Base-by-base conservation (phyloP, 1,284 basidiomycete species). In the Fomitopsis palustris region DNA sequence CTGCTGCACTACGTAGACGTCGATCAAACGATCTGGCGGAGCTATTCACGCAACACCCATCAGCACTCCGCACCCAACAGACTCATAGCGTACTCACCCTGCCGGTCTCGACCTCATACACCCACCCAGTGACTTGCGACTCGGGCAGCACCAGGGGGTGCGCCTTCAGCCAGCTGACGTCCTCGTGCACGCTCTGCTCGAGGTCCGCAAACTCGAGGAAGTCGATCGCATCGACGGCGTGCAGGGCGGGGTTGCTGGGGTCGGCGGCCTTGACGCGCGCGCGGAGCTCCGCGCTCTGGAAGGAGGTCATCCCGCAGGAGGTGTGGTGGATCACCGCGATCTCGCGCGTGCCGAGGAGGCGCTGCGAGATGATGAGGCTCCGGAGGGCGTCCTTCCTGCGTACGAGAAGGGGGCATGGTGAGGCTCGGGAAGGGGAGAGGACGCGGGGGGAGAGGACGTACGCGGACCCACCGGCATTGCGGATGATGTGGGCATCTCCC, bases 401-500 rank as follows among this genome's bases (percentile, higher is more conserved):
- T 25, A 54, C 57, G 45, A 60, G 47, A 19, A 53, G 35, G 14
- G 14, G 53, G 43, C 47, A 49, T n/a, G 52, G 53, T 23, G 14
- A 42, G 47, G 9, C n/a, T 21, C 45, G 12, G 49, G 31, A 7
- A 23, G 3, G 19, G 14, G 7, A 17, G 29, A 45, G 17, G 2
- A n/a, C n/a, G 51, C 37, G 14, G 17, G 33, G 27, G 29, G 33
- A 19, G 21, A 35, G n/a, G 38, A 77, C 83, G 42, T 69, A 86
- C 85, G 81, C 84, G 60, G 75, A 70, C 43, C 85, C 85, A 41
- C 86, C 86, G 27, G 85, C 86, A 66, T 88, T 88, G 23, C 86
- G 79, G 60, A 89, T 87, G 55, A 88, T 77, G 72, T 89, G 86
- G 7, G 85, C 83, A 56, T 88, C 86, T 53, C 87, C 87, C 59